A percentile compares a stretch with the other conserved stretches of the same genome.
Conservation (phyloP, 2,329 filamentous ascomycete genomes). For the Beauveria asiatica region DNA sequence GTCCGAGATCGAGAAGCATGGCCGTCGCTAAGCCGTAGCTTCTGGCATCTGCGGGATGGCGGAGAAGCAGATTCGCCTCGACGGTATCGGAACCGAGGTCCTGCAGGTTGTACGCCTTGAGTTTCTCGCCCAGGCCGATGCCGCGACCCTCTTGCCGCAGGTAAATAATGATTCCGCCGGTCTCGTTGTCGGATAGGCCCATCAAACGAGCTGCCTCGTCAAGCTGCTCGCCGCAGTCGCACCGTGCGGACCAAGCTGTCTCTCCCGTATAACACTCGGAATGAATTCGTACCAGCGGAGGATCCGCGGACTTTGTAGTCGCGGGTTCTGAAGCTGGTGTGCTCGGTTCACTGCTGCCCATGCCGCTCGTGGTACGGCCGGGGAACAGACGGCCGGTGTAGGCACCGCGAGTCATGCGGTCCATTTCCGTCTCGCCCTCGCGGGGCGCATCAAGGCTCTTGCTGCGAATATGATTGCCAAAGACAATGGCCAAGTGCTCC, state of each 20-base stretch:
- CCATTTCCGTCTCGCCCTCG: constrained; percentile 74
- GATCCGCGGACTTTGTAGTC: constrained; percentile 11
- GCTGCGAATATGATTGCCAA: constrained; percentile 76
- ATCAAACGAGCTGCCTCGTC: constrained; percentile 94
- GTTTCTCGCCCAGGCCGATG: constrained; percentile 88
- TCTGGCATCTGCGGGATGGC: constrained; percentile 88
- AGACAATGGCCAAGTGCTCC: constrained; percentile 95
- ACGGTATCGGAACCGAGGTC: constrained; percentile 97
- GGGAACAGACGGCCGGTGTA: constrained; percentile 85
- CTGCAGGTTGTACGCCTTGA: constrained; percentile 97
- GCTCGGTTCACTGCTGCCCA: constrained; percentile 31
- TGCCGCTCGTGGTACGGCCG: constrained; percentile 67
- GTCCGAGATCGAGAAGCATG: constrained; percentile 79
- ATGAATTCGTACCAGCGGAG: constrained; percentile 84
- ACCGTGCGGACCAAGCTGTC: constrained; percentile 95
- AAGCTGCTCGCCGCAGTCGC: constrained; percentile 95
- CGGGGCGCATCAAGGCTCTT: constrained; percentile 60
- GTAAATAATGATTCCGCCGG: constrained; percentile 89
- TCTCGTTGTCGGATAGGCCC: constrained; percentile 56
- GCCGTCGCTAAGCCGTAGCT: constrained; percentile 96
- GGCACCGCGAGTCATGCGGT: constrained; percentile 88
- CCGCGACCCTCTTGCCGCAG: constrained; percentile 91
- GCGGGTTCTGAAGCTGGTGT: neutral
- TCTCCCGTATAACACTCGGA: constrained; percentile 98
- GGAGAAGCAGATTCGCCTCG: constrained; percentile 81